A percentile compares a stretch with the other conserved stretches of the same genome.
phyloP scores from a whole-genome alignment of 2,329 filamentous ascomycete genomes.

The Fonsecaea monophora region DNA sequence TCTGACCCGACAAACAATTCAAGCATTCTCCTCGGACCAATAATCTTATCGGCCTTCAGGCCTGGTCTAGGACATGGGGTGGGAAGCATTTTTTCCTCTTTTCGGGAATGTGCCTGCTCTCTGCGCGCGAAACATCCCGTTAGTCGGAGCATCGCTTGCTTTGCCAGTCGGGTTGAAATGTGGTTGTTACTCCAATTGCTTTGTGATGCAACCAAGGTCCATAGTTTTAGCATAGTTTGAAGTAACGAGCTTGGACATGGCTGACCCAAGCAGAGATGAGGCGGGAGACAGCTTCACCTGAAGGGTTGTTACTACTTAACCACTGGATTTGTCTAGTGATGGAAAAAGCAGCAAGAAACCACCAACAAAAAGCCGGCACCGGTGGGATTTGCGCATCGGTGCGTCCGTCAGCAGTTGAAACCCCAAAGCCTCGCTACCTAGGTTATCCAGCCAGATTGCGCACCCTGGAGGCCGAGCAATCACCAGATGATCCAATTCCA shows the following conservation, averaged over 20 bases:
- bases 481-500: not conserved
- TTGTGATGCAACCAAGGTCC: conserved; percentile 18
- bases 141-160: not conserved
- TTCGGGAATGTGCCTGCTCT: conserved; percentile 1
- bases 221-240: not conserved
- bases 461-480: not conserved
- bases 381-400: not conserved
- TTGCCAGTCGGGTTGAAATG: not conserved
- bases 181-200: not conserved
- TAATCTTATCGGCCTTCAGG: not conserved
- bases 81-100: not conserved
- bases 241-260: not conserved
- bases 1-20: conserved; percentile 14
- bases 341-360: not conserved
- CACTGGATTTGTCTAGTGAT: not conserved
- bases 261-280: conserved; percentile 3
- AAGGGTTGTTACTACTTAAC: not conserved
- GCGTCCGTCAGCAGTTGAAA: not conserved
- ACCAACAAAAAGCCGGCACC: not conserved
- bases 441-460: not conserved
- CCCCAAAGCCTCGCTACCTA: not conserved
- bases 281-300: not conserved
- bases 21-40: conserved; percentile 4
- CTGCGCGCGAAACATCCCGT: not conserved
- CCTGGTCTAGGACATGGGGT: not conserved